Conservation (phyloP, 2,329 filamentous ascomycete species). For the Cryphonectria japonica region DNA sequence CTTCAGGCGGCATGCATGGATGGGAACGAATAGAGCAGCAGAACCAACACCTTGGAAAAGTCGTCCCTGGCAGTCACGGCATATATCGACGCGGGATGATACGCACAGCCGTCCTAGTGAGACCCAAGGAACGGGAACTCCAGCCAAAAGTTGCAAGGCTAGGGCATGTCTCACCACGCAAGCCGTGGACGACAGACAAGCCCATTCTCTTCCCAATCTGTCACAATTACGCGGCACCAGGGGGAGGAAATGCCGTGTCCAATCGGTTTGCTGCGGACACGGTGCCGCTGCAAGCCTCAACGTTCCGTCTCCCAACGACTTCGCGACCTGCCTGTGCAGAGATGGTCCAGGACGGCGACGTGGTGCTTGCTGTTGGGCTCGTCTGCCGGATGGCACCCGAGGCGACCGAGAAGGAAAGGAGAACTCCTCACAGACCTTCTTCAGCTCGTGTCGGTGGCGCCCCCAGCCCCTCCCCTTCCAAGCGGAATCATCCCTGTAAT, state of each 20-base stretch:
- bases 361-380: constrained; percentile 1
- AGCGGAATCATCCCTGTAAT: constrained; percentile 7
- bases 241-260: constrained; percentile 4
- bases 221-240: constrained; percentile 14
- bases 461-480: constrained; percentile 9
- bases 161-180: constrained; percentile 7
- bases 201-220: constrained; percentile 6
- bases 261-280: constrained; percentile 13
- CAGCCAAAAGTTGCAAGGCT: neutral
- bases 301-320: neutral
- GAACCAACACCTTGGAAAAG: neutral
- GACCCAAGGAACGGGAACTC: neutral
- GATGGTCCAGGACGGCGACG: constrained; percentile 4
- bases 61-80: neutral
- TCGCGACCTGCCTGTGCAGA: neutral
- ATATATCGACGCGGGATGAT: constrained; percentile 13
- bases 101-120: neutral
- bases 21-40: neutral
- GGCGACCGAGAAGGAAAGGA: constrained; percentile 4
- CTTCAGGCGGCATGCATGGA: neutral
- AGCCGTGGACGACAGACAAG: neutral
- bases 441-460: constrained; percentile 15
- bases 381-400: constrained; percentile 1
- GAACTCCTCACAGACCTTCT: constrained; percentile 5
- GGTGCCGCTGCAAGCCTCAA: constrained; percentile 8